Percentiles rank a stretch among this genome's conserved stretches.
phyloP scores from a whole-genome alignment of 345 rosid genomes.

The Balakata baccata region DNA sequence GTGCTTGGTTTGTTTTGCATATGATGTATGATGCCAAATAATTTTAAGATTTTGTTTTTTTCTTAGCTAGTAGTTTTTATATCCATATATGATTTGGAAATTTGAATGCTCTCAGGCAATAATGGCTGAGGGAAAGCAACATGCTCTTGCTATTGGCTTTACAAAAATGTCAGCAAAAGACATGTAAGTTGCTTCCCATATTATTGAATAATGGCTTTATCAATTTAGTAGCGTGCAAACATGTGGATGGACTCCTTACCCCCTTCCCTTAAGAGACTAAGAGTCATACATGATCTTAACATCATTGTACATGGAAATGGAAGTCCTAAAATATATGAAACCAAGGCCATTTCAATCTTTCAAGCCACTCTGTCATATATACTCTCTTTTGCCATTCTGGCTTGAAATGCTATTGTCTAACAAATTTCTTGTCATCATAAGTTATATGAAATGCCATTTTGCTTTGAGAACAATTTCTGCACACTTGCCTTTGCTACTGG shows the following conservation, averaged over 20 bases:
- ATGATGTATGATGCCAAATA: background rate
- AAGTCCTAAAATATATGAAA: background rate
- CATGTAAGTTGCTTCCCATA: constrained; percentile 57
- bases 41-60: background rate
- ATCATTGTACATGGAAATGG: background rate
- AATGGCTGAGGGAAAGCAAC: constrained; percentile 98
- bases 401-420: background rate
- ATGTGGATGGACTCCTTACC: constrained; percentile 4
- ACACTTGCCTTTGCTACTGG: background rate
- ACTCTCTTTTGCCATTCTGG: background rate
- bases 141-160: constrained; percentile 96
- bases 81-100: constrained; percentile 16
- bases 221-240: background rate
- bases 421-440: background rate
- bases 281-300: background rate
- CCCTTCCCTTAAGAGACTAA: background rate
- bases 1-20: background rate
- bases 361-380: background rate
- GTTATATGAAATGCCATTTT: no score
- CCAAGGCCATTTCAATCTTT: background rate
- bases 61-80: background rate
- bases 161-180: constrained; percentile 98
- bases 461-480: background rate
- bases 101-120: constrained; percentile 56
- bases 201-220: background rate